Percentiles rank a stretch among this genome's conserved stretches.
Conservation (phyloP, 2,329 filamentous ascomycete genomes). For the Tricladium varicosporioides region DNA sequence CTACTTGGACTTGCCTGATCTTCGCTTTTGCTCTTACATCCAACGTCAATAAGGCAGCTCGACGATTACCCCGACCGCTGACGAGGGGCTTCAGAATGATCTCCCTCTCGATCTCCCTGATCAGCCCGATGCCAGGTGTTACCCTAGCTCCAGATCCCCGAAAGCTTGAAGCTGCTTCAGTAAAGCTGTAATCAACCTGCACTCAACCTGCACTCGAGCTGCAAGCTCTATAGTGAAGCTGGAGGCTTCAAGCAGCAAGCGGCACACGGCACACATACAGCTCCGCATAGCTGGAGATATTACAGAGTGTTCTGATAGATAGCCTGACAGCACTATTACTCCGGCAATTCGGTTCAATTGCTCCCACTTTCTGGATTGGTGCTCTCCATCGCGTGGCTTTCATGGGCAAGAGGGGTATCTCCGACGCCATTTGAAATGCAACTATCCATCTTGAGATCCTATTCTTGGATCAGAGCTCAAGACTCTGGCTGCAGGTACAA, state of each 20-base stretch:
- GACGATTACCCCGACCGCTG: not conserved
- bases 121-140: not conserved
- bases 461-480: not conserved
- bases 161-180: not conserved
- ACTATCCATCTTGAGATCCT: not conserved
- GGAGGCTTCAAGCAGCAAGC: not conserved
- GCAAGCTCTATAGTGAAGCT: not conserved
- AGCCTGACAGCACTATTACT: not conserved
- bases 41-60: no score
- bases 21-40: not conserved
- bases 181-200: no score
- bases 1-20: not conserved
- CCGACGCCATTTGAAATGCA: not conserved
- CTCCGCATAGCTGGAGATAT: no score
- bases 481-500: not conserved
- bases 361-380: not conserved
- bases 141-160: not conserved
- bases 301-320: no score
- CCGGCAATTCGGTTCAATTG: not conserved
- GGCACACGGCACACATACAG: no score
- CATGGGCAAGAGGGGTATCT: not conserved
- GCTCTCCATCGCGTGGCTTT: not conserved
- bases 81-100: no score
- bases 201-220: not conserved
- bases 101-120: not conserved